Conservation (phyloP, 2,329 filamentous ascomycete species). For the Acrocalymma vagum region DNA sequence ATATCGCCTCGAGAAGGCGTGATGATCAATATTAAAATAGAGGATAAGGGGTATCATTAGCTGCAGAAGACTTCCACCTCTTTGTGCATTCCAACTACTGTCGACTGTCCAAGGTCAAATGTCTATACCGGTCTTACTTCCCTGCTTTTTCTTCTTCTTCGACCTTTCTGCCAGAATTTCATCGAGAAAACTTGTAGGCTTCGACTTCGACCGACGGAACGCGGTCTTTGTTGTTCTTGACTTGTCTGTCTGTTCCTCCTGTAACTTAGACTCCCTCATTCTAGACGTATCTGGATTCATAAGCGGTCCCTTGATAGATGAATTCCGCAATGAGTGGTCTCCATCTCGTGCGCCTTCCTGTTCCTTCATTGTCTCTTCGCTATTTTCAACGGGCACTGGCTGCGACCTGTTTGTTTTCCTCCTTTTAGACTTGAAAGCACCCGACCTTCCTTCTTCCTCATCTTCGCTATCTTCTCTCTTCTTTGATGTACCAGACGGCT, state of each 20-base stretch:
- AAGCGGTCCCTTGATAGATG: no score
- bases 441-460: conserved; percentile 48
- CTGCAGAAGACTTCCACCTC: no score
- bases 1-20: no score
- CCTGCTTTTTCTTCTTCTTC: conserved; percentile 58
- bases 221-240: conserved; percentile 5
- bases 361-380: conserved; percentile 7
- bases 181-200: conserved; percentile 62
- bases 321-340: no score
- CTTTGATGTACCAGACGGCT: conserved; percentile 16
- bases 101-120: no score
- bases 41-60: no score
- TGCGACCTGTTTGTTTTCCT: conserved; percentile 30
- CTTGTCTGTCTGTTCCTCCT: conserved; percentile 8
- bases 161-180: conserved; percentile 59
- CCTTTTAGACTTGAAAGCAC: conserved; percentile 43
- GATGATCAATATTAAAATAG: no score
- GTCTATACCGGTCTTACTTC: conserved; percentile 7
- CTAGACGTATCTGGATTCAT: no score
- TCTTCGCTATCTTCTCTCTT: conserved; percentile 46
- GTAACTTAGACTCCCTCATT: neutral
- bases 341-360: neutral
- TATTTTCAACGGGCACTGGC: conserved; percentile 1
- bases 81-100: no score
- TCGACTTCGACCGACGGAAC: conserved; percentile 26